phyloP scores from a whole-genome alignment of 1,139 yeast species.

The Arxiozyma bovina region DNA sequence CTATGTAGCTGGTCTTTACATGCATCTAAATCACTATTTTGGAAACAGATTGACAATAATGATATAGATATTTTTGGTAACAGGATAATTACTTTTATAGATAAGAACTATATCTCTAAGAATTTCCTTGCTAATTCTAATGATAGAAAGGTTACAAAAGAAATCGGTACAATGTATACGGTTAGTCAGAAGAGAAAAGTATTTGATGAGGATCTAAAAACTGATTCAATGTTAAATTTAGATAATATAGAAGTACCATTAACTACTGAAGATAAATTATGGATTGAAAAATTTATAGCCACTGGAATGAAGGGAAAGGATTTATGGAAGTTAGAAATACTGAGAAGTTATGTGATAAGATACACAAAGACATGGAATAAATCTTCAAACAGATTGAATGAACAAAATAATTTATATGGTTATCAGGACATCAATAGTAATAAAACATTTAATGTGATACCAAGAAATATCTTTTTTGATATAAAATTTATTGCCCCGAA shows the following conservation, averaged over 20 bases:
- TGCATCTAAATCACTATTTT: constrained; percentile 62
- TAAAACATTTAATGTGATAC: constrained; percentile 39
- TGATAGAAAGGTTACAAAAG: not conserved
- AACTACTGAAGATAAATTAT: constrained; percentile 57
- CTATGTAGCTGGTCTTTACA: constrained; percentile 66
- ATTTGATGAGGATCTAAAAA: constrained; percentile 16
- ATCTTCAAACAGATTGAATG: constrained; percentile 10
- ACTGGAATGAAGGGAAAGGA: constrained; percentile 67
- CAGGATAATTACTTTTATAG: constrained; percentile 34
- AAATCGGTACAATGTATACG: not conserved
- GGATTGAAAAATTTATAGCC: constrained; percentile 60
- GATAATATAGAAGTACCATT: constrained; percentile 36
- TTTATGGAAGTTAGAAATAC: constrained; percentile 69
- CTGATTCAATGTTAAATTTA: constrained; percentile 26
- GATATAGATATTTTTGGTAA: constrained; percentile 39
- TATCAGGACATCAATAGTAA: constrained; percentile 21
- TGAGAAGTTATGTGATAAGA: constrained; percentile 60
- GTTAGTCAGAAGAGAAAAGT: not conserved
- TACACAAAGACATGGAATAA: constrained; percentile 35
- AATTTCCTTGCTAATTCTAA: constrained; percentile 5
- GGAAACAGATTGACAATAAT: constrained; percentile 48
- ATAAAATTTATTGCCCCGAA: constrained; percentile 26
- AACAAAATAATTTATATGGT: constrained; percentile 2
- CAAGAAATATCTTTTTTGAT: constrained; percentile 63
- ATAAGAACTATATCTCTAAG: constrained; percentile 25